Percentiles rank a stretch among this genome's conserved stretches.
These are phyloP conservation scores for Corymbia maculata DNA, from an alignment of 345 rosid genomes.

Conservation along the genomic window DNA sequence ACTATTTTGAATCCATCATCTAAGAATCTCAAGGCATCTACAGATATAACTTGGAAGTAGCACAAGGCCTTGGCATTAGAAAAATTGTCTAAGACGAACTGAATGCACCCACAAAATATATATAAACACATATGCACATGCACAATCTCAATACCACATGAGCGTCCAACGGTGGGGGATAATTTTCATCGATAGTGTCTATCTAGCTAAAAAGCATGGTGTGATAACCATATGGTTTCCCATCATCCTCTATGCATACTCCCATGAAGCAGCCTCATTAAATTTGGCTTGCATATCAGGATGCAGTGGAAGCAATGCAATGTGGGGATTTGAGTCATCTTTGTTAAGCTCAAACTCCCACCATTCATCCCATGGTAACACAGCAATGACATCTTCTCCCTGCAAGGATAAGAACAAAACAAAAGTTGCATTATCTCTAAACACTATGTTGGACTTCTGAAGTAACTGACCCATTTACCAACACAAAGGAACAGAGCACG, in stretches of 20 bases:
- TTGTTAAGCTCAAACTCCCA: constrained; percentile 90
- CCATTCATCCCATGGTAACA: constrained; percentile 96
- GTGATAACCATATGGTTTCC: constrained; percentile 86
- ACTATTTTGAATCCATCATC: background rate
- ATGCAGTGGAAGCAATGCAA: constrained; percentile 85
- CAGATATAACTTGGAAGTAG: background rate
- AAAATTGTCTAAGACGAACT: background rate
- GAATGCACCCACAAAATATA: background rate
- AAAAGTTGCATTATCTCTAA: background rate
- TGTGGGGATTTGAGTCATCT: constrained; percentile 91
- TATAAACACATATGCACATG: background rate
- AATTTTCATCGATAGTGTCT: constrained; percentile 69
- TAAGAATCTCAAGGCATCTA: background rate
- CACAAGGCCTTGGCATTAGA: background rate
- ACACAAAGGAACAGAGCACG: no score
- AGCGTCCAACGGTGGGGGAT: constrained; percentile 92
- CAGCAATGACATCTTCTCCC: constrained; percentile 82
- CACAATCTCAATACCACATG: constrained; percentile 41
- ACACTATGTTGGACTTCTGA: background rate
- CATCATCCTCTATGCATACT: constrained; percentile 83
- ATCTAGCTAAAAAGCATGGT: constrained; percentile 98
- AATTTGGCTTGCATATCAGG: constrained; percentile 75
- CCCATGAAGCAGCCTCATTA: constrained; percentile 95
- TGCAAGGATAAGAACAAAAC: constrained; percentile 3
- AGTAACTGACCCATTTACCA: background rate